phyloP scores from a whole-genome alignment of 768 basidiomycete genomes.

The Boletus sp. region DNA sequence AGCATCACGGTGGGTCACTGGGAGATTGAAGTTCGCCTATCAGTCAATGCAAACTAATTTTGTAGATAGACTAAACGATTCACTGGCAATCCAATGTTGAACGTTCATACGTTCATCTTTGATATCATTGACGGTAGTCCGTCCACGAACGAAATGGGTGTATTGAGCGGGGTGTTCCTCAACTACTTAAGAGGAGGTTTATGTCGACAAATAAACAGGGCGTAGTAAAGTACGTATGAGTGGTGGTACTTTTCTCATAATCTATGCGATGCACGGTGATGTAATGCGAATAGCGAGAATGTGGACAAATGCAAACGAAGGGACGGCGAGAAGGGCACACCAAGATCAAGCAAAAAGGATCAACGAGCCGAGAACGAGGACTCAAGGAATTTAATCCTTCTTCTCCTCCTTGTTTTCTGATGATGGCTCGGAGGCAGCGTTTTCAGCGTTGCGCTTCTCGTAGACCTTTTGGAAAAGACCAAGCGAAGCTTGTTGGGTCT shows the following conservation, averaged over 20 bases:
- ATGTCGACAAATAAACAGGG: slow-evolving; percentile 13
- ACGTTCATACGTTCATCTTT: background rate
- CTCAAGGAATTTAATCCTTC: slow-evolving; percentile 61
- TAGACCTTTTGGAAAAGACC: slow-evolving; percentile 98
- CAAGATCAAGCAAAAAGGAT: slow-evolving; percentile 9
- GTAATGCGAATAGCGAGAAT: slow-evolving; percentile 2
- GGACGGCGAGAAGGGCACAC: slow-evolving; percentile 19
- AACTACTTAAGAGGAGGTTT: slow-evolving; percentile 10
- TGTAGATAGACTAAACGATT: no score
- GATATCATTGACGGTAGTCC: background rate
- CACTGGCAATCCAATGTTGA: no score
- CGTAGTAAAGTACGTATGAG: slow-evolving; percentile 24
- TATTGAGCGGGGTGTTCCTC: slow-evolving; percentile 28
- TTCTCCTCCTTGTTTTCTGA: slow-evolving; percentile 61
- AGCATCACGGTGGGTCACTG: background rate
- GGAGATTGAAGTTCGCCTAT: background rate
- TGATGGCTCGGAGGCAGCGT: slow-evolving; percentile 43
- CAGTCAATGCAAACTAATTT: no score
- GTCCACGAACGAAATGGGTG: background rate
- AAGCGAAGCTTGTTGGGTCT: slow-evolving; percentile 92
- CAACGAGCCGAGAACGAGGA: background rate
- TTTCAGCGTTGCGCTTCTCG: slow-evolving; percentile 85
- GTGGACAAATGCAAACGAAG: slow-evolving; percentile 21
- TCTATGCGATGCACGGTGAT: slow-evolving; percentile 25
- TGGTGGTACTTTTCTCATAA: slow-evolving; percentile 29